These are phyloP conservation scores for Leucocoprinus leucothites DNA, from an alignment of 768 basidiomycete species.

Conservation along the genomic window DNA sequence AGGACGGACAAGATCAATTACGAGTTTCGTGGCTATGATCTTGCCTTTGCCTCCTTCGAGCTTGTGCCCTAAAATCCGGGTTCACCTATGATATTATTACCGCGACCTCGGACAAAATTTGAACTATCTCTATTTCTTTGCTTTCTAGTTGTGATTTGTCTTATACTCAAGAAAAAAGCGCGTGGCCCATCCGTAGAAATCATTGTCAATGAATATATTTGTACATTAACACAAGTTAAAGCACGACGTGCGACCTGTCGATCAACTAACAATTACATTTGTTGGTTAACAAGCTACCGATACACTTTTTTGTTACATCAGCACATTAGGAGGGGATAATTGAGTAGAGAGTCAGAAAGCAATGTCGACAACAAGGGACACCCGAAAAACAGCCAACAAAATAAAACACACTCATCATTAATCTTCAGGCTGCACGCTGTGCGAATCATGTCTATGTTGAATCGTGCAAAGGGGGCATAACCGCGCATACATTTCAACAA, in stretches of 20 bases:
- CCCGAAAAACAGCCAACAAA: neutral
- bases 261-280: too few relatives aligned
- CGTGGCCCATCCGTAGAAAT: too few relatives aligned
- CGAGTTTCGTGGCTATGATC: conserved; percentile 90
- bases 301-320: neutral
- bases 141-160: too few relatives aligned
- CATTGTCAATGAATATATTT: too few relatives aligned
- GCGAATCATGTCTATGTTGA: conserved; percentile 9
- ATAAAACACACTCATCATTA: neutral
- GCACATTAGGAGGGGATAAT: too few relatives aligned
- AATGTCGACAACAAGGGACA: neutral
- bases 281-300: neutral
- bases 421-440: conserved; percentile 6
- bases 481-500: conserved; percentile 64
- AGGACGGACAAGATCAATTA: conserved; percentile 98
- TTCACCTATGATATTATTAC: neutral
- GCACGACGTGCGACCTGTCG: too few relatives aligned
- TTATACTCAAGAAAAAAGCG: too few relatives aligned
- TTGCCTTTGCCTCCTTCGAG: conserved; percentile 89
- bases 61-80: conserved; percentile 11
- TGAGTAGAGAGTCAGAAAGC: neutral
- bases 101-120: too few relatives aligned
- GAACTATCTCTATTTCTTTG: too few relatives aligned
- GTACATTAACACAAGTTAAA: too few relatives aligned
- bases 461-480: conserved; percentile 52